phyloP scores from a whole-genome alignment of 2,329 filamentous ascomycete species.

The Colletotrichum costaricense region DNA sequence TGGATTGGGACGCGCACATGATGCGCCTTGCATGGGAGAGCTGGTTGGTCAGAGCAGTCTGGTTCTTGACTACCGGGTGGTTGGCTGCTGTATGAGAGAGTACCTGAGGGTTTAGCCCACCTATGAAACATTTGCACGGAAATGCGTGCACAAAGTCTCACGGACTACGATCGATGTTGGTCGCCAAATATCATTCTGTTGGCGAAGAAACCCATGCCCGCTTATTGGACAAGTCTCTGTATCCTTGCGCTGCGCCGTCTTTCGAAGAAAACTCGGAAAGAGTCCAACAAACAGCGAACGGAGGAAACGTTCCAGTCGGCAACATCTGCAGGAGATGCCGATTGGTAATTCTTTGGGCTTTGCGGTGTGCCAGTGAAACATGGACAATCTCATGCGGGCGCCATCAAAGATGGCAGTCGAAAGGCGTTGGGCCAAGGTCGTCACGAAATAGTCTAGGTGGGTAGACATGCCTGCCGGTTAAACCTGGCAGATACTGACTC shows the following conservation, averaged over 20 bases:
- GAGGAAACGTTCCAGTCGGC: neutral
- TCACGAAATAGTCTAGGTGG: neutral
- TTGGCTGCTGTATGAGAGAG: neutral
- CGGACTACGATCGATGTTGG: neutral
- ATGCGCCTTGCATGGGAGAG: neutral
- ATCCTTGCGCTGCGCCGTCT: neutral
- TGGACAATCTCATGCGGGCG: neutral
- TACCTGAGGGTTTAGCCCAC: neutral
- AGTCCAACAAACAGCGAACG: neutral
- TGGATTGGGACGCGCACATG: neutral
- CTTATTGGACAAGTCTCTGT: neutral
- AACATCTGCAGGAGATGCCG: neutral
- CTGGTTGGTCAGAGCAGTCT: neutral
- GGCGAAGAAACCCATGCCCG: neutral
- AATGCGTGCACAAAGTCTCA: neutral
- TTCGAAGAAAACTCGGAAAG: neutral
- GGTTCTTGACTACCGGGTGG: neutral
- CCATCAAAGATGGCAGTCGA: neutral
- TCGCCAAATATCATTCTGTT: neutral
- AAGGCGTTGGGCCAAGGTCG: neutral
- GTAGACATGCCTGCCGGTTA: neutral
- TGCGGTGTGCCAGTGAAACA: conserved; percentile 4
- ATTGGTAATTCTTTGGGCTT: neutral
- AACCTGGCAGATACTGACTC: neutral
- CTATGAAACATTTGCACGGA: neutral